Conservation (phyloP, 495 filamentous ascomycete genomes). For the Hyaloscypha bicolor region DNA sequence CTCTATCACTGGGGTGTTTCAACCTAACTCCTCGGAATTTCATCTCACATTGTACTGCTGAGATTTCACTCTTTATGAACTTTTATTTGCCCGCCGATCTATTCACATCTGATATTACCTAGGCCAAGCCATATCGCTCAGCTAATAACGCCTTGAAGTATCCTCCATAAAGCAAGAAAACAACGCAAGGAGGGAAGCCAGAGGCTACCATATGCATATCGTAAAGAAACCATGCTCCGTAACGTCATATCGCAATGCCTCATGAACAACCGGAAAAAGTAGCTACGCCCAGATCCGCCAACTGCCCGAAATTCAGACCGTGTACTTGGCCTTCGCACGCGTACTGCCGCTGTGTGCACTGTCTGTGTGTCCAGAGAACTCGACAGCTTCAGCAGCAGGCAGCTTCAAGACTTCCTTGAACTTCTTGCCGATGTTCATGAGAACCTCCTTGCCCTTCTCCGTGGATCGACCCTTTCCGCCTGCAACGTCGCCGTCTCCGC, state of each 20-base stretch:
- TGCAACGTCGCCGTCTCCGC: conserved; percentile 68
- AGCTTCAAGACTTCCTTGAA: conserved; percentile 92
- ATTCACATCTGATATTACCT: not conserved
- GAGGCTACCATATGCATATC: conserved; percentile 16
- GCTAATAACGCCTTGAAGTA: conserved; percentile 17
- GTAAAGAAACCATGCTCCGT: conserved; percentile 19
- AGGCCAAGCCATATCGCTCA: conserved; percentile 8
- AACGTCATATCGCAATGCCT: conserved; percentile 13
- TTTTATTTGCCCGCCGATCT: not conserved
- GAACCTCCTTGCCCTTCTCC: conserved; percentile 81
- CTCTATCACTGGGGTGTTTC: no score
- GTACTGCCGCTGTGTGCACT: conserved; percentile 90
- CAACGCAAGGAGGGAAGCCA: not conserved
- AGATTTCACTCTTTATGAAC: not conserved
- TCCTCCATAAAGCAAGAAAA: not conserved
- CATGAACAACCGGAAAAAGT: conserved; percentile 7
- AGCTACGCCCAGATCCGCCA: not conserved
- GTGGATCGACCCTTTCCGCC: conserved; percentile 68
- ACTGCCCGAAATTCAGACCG: conserved; percentile 56
- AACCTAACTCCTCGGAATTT: not conserved
- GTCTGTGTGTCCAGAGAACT: conserved; percentile 97
- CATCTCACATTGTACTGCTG: not conserved
- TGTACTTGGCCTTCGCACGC: conserved; percentile 91
- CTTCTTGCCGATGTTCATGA: conserved; percentile 78
- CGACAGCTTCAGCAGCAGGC: conserved; percentile 71